phyloP scores from a whole-genome alignment of 352 stramenopile species.

The Phytophthora constricta region DNA sequence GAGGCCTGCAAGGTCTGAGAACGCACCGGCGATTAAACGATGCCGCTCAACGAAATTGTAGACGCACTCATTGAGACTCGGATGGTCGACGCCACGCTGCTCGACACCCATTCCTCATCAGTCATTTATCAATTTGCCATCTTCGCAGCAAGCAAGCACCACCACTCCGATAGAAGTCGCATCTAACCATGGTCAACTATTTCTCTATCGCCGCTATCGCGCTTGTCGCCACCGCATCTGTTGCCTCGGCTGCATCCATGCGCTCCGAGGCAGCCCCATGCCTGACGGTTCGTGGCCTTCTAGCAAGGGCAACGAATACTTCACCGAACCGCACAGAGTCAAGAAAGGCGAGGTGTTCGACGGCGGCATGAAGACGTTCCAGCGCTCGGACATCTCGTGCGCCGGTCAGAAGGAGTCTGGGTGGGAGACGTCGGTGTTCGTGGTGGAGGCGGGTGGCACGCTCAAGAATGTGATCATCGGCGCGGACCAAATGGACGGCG shows the following conservation, averaged over 20 bases:
- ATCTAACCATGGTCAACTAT: conserved; percentile 33
- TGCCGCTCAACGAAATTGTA: neutral
- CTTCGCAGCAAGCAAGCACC: conserved; percentile 15
- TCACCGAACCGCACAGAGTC: conserved; percentile 14
- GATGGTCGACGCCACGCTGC: neutral
- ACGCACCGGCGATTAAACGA: neutral
- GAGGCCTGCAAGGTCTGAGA: neutral
- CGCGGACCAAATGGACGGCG: neutral
- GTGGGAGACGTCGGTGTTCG: conserved; percentile 27
- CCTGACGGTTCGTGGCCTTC: conserved; percentile 25
- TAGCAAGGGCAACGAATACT: conserved; percentile 32
- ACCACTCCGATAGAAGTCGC: neutral
- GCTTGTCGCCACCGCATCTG: conserved; percentile 16
- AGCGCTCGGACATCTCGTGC: conserved; percentile 51
- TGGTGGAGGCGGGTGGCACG: neutral
- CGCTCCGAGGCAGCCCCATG: conserved; percentile 31
- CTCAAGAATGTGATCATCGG: conserved; percentile 3
- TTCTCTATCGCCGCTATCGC: conserved; percentile 16
- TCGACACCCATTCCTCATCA: neutral
- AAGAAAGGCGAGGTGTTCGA: conserved; percentile 18
- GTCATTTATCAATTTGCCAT: conserved; percentile 26
- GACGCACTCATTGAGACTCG: neutral
- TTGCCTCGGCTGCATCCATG: conserved; percentile 29
- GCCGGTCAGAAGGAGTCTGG: conserved; percentile 25
- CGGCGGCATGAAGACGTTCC: conserved; percentile 47